Percentiles rank a stretch among this genome's conserved stretches.
phyloP scores from a whole-genome alignment of 371 early-diverging fungal genomes.

The Sporodiniella umbellata region DNA sequence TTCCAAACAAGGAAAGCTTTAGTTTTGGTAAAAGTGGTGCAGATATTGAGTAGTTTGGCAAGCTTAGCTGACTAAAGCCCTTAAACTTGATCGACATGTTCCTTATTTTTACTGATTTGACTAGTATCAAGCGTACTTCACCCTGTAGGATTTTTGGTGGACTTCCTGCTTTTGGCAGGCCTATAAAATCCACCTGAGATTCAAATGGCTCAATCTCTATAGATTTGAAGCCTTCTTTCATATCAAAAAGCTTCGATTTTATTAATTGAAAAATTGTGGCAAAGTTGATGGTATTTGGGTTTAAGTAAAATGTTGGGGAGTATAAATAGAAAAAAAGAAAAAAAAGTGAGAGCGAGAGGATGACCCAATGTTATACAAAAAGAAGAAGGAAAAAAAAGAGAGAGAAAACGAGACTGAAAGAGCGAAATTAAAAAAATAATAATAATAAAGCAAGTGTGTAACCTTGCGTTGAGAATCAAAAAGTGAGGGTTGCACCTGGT shows the following conservation, averaged over 20 bases:
- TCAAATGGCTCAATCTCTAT: conserved; percentile 39
- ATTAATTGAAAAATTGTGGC: conserved; percentile 10
- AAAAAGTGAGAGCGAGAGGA: no score
- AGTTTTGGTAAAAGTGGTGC: conserved; percentile 30
- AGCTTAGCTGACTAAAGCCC: conserved; percentile 25
- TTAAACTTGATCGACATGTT: conserved; percentile 43
- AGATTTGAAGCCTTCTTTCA: conserved; percentile 39
- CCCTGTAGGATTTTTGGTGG: conserved; percentile 27
- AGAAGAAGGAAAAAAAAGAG: conserved; percentile 1
- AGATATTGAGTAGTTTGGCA: conserved; percentile 8
- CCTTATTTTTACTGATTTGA: conserved; percentile 32
- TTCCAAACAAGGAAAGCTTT: conserved; percentile 26
- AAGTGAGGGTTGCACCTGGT: conserved; percentile 9
- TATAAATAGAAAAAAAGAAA: neutral
- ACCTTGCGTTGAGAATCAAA: conserved; percentile 4
- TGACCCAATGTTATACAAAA: neutral
- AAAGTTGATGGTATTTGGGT: neutral
- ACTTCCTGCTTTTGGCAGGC: conserved; percentile 25
- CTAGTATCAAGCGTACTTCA: conserved; percentile 21
- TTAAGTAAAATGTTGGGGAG: neutral
- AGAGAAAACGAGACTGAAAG: conserved; percentile 1
- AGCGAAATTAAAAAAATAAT: neutral
- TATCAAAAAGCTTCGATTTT: conserved; percentile 11
- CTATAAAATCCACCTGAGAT: conserved; percentile 34
- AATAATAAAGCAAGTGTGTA: conserved; percentile 4